phyloP scores from a whole-genome alignment of 2,329 filamentous ascomycete species.

The Fusarium sp. region DNA sequence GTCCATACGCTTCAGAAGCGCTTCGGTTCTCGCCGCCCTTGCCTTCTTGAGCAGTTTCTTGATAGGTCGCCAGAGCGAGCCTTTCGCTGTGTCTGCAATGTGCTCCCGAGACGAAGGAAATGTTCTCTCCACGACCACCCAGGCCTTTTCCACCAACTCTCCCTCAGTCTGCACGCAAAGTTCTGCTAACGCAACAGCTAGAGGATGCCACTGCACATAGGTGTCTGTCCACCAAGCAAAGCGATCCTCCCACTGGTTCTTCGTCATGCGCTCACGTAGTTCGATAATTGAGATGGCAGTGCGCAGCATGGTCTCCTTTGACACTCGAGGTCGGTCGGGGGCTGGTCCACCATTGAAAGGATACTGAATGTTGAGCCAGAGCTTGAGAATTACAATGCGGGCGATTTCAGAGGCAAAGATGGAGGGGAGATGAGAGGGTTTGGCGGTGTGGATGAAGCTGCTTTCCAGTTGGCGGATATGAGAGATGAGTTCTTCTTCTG shows the following conservation, averaged over 20 bases:
- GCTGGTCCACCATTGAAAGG: constrained; percentile 55
- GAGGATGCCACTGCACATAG: constrained; percentile 68
- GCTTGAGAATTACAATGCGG: constrained; percentile 60
- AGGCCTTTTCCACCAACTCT: constrained; percentile 62
- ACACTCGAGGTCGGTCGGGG: constrained; percentile 51
- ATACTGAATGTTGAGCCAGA: constrained; percentile 63
- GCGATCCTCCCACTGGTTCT: constrained; percentile 53
- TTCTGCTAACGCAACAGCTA: constrained; percentile 66
- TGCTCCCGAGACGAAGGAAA: constrained; percentile 59
- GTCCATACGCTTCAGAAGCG: constrained; percentile 47
- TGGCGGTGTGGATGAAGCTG: constrained; percentile 55
- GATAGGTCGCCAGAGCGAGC: constrained; percentile 67
- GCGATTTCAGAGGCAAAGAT: constrained; percentile 57
- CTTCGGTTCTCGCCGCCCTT: constrained; percentile 55
- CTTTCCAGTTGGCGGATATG: constrained; percentile 57
- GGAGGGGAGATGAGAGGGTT: constrained; percentile 52
- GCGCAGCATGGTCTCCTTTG: constrained; percentile 59
- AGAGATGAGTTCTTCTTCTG: constrained; percentile 57
- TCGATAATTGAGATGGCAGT: constrained; percentile 64
- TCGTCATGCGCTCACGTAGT: constrained; percentile 52
- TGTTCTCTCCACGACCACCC: constrained; percentile 61
- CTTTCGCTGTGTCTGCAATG: constrained; percentile 64
- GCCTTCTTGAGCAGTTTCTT: constrained; percentile 67
- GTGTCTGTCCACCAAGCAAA: constrained; percentile 64
- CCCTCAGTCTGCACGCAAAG: constrained; percentile 63